A percentile compares a stretch with the other conserved stretches of the same genome.
phyloP scores from a whole-genome alignment of 768 basidiomycete genomes.

The Rhizopogon vinicolor region DNA sequence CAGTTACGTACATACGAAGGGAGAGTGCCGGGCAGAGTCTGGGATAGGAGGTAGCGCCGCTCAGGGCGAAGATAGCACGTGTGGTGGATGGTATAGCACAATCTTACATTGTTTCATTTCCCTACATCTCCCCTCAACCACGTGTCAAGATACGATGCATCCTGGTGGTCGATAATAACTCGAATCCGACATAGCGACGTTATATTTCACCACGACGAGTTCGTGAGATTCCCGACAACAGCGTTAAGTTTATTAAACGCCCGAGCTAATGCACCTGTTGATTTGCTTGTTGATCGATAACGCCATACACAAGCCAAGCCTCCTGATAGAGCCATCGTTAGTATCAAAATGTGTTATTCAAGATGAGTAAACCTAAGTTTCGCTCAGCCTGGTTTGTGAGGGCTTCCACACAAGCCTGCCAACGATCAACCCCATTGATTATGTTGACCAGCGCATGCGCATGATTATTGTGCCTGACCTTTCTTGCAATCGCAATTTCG shows the following conservation, averaged over 20 bases:
- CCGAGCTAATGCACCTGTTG: neutral
- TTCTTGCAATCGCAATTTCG: constrained; percentile 33
- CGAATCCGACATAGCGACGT: neutral
- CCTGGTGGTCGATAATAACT: neutral
- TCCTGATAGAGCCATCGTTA: neutral
- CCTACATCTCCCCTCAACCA: neutral
- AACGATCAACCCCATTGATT: neutral
- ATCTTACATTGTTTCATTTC: neutral
- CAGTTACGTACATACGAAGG: neutral
- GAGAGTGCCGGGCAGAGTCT: too few relatives aligned
- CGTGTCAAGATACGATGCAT: neutral
- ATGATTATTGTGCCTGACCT: constrained; percentile 26
- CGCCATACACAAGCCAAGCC: neutral
- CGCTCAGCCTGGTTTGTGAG: constrained; percentile 10
- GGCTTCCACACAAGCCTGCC: constrained; percentile 3
- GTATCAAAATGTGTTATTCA: neutral
- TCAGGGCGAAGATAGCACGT: neutral
- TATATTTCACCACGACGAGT: neutral
- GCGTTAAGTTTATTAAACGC: neutral
- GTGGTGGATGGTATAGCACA: neutral
- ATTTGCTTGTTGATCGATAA: neutral
- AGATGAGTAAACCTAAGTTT: neutral
- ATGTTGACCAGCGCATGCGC: constrained; percentile 1
- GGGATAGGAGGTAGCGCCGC: too few relatives aligned
- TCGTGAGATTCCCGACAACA: neutral